These are phyloP conservation scores for Collybiopsis confluens DNA, from an alignment of 768 basidiomycete genomes.

Conservation along the genomic window DNA sequence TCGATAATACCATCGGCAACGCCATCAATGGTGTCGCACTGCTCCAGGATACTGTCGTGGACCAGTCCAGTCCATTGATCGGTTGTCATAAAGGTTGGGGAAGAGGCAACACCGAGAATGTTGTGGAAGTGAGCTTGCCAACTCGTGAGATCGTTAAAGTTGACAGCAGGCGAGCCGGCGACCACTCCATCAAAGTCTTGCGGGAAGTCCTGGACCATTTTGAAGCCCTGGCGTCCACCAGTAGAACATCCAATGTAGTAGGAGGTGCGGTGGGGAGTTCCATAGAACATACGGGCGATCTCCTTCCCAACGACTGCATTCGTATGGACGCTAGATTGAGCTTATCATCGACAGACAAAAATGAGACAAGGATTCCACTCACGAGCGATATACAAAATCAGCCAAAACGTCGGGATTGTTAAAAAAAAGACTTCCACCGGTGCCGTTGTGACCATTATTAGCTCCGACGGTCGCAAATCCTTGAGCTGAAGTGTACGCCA, in stretches of 20 bases:
- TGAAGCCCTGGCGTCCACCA: conserved; percentile 18
- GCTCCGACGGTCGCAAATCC: not conserved
- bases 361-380: too few relatives aligned
- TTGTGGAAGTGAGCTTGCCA: not conserved
- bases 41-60: conserved; percentile 15
- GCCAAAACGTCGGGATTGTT: too few relatives aligned
- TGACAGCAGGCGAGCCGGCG: conserved; percentile 16
- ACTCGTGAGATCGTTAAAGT: not conserved
- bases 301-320: conserved; percentile 14
- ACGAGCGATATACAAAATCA: not conserved
- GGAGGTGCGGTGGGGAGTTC: conserved; percentile 11
- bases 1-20: conserved; percentile 15
- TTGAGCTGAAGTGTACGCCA: not conserved
- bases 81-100: conserved; percentile 10
- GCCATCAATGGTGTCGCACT: conserved; percentile 19
- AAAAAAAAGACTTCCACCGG: not conserved
- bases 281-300: conserved; percentile 15
- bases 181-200: conserved; percentile 20
- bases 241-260: conserved; percentile 20
- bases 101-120: not conserved
- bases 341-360: too few relatives aligned
- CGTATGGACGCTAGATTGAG: too few relatives aligned
- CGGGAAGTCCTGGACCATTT: conserved; percentile 14
- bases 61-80: conserved; percentile 11
- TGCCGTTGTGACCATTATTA: not conserved